A percentile compares a stretch with the other conserved stretches of the same genome.
These are phyloP conservation scores for Auriscalpium vulgare DNA, from an alignment of 768 basidiomycete genomes.

Conservation along the genomic window DNA sequence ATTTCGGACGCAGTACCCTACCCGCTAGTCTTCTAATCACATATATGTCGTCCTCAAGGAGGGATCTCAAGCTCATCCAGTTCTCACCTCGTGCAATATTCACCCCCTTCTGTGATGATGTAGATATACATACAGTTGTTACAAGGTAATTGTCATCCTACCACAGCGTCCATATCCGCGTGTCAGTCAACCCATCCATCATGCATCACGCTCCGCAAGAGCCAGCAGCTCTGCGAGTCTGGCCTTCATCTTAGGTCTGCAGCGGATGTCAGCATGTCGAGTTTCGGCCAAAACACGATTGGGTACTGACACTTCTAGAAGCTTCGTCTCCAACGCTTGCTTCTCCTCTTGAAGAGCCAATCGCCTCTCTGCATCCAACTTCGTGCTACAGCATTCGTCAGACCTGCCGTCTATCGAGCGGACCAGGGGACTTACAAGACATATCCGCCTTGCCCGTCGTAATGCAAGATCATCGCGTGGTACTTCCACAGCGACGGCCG, in stretches of 20 bases:
- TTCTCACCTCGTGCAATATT: neutral
- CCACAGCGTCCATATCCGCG: neutral
- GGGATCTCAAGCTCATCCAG: neutral
- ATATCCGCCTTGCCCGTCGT: conserved; percentile 92
- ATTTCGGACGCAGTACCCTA: neutral
- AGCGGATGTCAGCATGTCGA: conserved; percentile 4
- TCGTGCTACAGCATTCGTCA: conserved; percentile 45
- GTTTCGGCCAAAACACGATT: neutral
- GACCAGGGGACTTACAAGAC: conserved; percentile 61
- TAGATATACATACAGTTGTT: no score
- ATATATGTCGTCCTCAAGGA: neutral
- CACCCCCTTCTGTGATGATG: no score
- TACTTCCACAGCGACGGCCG: conserved; percentile 92
- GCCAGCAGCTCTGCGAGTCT: conserved; percentile 60
- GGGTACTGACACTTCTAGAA: conserved; percentile 73
- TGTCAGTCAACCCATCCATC: neutral
- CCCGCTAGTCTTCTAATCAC: neutral
- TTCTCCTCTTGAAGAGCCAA: conserved; percentile 93
- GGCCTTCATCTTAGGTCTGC: conserved; percentile 74
- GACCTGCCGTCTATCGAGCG: neutral
- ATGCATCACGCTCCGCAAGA: conserved; percentile 11
- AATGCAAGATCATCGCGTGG: conserved; percentile 82
- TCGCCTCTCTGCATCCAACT: conserved; percentile 83
- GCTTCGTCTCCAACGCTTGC: conserved; percentile 74
- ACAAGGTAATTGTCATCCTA: no score